These are phyloP conservation scores for Colletotrichum tamarilloi DNA, from an alignment of 2,329 filamentous ascomycete species.

Conservation along the genomic window DNA sequence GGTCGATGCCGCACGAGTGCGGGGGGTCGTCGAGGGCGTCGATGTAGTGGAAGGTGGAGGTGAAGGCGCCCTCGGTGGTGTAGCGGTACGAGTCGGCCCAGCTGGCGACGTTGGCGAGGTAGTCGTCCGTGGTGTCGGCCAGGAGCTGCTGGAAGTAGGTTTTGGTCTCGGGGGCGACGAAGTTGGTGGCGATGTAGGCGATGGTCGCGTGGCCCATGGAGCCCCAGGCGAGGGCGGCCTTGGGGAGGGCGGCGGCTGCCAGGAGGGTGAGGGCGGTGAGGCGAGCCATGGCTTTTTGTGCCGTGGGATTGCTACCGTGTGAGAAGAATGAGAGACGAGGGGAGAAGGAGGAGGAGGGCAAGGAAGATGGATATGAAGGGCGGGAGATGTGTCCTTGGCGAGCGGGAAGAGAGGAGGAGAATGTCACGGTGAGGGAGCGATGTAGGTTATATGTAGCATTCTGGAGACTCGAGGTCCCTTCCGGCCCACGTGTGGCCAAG, in stretches of 20 bases:
- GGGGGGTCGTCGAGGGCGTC: conserved; percentile 36
- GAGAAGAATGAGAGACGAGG: too few relatives aligned
- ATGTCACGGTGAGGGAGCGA: background rate
- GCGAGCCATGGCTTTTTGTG: conserved; percentile 39
- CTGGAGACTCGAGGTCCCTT: background rate
- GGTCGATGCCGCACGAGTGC: conserved; percentile 33
- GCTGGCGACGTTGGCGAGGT: conserved; percentile 59
- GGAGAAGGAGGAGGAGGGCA: background rate
- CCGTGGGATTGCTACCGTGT: background rate
- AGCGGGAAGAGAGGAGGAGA: background rate
- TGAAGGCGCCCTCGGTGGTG: conserved; percentile 38
- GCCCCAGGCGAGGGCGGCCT: conserved; percentile 49
- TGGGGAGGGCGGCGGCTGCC: conserved; percentile 36
- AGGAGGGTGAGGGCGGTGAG: conserved; percentile 38
- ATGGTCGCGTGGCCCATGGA: conserved; percentile 62
- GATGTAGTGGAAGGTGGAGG: conserved; percentile 36
- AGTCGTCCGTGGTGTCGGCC: conserved; percentile 54
- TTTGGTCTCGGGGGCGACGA: conserved; percentile 53
- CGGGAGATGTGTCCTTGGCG: conserved; percentile 11
- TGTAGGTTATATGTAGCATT: conserved; percentile 7
- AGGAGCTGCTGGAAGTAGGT: conserved; percentile 43
- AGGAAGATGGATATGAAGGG: background rate
- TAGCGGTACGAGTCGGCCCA: conserved; percentile 38
- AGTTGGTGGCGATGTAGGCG: conserved; percentile 63
- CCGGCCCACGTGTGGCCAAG: conserved; percentile 10